Evolutionary conservation across 768 basidiomycete species (phyloP), one percentile per base, ranked within the genome.

Genomic region (Suillus spraguei): DNA sequence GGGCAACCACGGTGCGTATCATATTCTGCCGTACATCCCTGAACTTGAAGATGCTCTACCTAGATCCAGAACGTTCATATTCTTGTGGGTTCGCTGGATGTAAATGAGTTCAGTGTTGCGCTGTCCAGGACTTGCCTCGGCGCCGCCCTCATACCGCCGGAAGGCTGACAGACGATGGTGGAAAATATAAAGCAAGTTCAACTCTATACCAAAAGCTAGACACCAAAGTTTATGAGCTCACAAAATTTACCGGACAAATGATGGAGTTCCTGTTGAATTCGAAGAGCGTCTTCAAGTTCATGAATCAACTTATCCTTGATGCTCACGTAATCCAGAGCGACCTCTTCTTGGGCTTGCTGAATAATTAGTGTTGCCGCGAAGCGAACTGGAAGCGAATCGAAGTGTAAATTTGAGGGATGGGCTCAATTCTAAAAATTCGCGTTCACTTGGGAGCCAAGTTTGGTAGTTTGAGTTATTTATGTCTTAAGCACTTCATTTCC

Each of bases 301-400:
- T 1, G 41, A 63, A 41, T 55, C 39, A 10, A 61, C 10, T 68
- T 28, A 39, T 74, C 28, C 20, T 60, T 20, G 67, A 67, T 1
- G 63, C 70, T n/a, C 74, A 69, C 68, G 71, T 74, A 28, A 22
- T 74, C 47, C 72, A 74, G 63, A 63, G 65, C 38, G 46, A 72
- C 50, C 14, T n/a, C n/a, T n/a, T 72, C 32, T 64, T 60, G 5
- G 32, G 53, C 8, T 59, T 72, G 41, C 56, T 74, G 3, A 70
- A 52, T 24, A n/a, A n/a, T n/a, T n/a, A n/a, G n/a, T n/a, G n/a
- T n/a, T n/a, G n/a, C n/a, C n/a, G n/a, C n/a, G n/a, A n/a, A n/a
- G n/a, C n/a, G n/a, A n/a, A n/a, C n/a, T n/a, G n/a, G n/a, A n/a
- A n/a, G n/a, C n/a, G n/a, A n/a, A n/a, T n/a, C n/a, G n/a, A n/a